phyloP scores from a whole-genome alignment of 352 stramenopile genomes.

The Globisporangium nodosum region DNA sequence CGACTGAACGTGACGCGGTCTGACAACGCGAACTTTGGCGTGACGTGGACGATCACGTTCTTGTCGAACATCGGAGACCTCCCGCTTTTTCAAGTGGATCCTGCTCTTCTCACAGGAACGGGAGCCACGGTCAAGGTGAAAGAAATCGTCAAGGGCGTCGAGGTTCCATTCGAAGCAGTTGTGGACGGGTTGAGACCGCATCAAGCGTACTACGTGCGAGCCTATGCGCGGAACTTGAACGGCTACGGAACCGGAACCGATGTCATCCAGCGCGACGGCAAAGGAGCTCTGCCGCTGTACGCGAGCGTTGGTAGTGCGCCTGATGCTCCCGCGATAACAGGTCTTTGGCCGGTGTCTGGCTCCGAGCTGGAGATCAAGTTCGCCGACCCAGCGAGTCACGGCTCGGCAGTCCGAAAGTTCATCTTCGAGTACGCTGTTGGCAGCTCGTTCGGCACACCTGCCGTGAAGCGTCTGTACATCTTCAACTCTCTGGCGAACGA shows the following conservation, averaged over 20 bases:
- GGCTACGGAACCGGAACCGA: conserved; percentile 58
- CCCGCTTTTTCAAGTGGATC: conserved; percentile 40
- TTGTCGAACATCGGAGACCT: conserved; percentile 62
- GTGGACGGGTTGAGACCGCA: conserved; percentile 36
- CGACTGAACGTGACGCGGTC: conserved; percentile 51
- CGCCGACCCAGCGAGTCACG: conserved; percentile 19
- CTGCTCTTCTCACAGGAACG: conserved; percentile 36
- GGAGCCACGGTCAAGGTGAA: conserved; percentile 30
- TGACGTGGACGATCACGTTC: conserved; percentile 67
- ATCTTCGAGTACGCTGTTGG: conserved; percentile 54
- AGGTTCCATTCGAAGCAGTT: conserved; percentile 55
- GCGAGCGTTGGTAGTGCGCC: conserved; percentile 31
- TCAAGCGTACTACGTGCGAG: conserved; percentile 57
- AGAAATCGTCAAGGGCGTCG: conserved; percentile 57
- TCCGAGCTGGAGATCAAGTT: conserved; percentile 45
- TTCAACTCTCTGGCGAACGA: conserved; percentile 44
- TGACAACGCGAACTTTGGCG: conserved; percentile 37
- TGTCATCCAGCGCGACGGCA: conserved; percentile 48
- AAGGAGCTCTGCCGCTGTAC: conserved; percentile 44
- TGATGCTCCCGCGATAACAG: conserved; percentile 27
- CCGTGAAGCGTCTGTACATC: conserved; percentile 46
- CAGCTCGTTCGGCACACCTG: conserved; percentile 34
- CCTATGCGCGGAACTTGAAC: conserved; percentile 61
- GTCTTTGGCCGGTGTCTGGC: conserved; percentile 45
- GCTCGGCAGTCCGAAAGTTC: conserved; percentile 39